A percentile compares a stretch with the other conserved stretches of the same genome.
phyloP scores from a whole-genome alignment of 2,329 filamentous ascomycete genomes.

The Colletotrichum endophyticum region DNA sequence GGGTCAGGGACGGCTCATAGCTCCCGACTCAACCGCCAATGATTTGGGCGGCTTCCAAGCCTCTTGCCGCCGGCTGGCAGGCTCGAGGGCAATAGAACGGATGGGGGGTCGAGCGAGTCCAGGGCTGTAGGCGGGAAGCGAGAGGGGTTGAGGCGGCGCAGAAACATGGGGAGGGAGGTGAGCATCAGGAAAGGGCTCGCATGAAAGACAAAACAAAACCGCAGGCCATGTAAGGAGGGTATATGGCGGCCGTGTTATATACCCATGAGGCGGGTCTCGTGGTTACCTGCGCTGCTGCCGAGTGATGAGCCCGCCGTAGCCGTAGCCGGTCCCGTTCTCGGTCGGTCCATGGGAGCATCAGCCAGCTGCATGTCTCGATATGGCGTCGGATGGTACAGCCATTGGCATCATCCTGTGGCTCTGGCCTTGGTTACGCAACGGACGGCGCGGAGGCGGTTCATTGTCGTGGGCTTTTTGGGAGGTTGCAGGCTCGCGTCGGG shows the following conservation, averaged over 20 bases:
- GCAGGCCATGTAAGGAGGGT: background rate
- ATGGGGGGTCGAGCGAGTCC: background rate
- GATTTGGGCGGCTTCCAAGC: background rate
- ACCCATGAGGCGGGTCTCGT: background rate
- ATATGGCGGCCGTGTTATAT: conserved; percentile 18
- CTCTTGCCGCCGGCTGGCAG: background rate
- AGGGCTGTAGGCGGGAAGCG: background rate
- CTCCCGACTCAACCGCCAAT: background rate
- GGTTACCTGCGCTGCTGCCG: background rate
- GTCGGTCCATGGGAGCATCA: background rate
- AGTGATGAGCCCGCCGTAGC: background rate
- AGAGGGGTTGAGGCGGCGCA: background rate
- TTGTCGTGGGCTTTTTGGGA: background rate
- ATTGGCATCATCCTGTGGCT: background rate
- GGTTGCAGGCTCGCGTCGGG: background rate
- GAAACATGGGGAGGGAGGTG: background rate
- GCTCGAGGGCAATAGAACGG: background rate
- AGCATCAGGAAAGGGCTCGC: background rate
- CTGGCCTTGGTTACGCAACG: background rate
- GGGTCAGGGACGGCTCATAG: background rate
- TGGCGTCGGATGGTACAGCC: background rate
- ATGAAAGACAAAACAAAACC: background rate
- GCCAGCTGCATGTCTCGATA: background rate
- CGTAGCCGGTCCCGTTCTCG: background rate
- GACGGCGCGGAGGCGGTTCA: background rate